These are phyloP conservation scores for Pichia sp. DNA, from an alignment of 1,139 yeast genomes.

Conservation along the genomic window DNA sequence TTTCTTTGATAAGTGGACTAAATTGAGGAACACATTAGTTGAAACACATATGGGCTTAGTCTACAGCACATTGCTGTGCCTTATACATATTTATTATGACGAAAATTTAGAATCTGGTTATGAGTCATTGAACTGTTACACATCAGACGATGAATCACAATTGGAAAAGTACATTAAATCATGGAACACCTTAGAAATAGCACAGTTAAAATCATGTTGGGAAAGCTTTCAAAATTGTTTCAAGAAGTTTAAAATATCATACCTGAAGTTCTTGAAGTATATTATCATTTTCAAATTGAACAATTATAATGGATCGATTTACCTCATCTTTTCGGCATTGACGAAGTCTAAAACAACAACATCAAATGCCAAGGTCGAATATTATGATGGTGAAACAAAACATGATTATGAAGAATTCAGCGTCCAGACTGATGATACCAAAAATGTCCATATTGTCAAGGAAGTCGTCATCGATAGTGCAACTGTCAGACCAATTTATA, in stretches of 20 bases:
- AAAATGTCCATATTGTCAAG: constrained; percentile 21
- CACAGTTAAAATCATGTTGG: constrained; percentile 14
- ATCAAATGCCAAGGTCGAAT: constrained; percentile 15
- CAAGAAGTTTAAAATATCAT: constrained; percentile 19
- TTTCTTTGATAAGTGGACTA: constrained; percentile 25
- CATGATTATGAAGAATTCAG: constrained; percentile 26
- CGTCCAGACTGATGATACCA: constrained; percentile 20
- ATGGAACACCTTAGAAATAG: not conserved
- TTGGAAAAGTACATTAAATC: constrained; percentile 2
- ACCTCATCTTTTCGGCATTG: constrained; percentile 25
- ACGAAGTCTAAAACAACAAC: constrained; percentile 4
- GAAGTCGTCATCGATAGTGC: constrained; percentile 16
- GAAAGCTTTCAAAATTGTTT: constrained; percentile 23
- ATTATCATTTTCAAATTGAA: constrained; percentile 24
- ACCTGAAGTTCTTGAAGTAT: constrained; percentile 21
- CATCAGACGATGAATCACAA: constrained; percentile 9
- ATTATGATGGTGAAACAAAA: constrained; percentile 12
- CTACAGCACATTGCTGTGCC: constrained; percentile 20
- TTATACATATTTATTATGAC: constrained; percentile 25
- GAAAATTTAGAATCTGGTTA: constrained; percentile 16
- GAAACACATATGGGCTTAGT: constrained; percentile 17
- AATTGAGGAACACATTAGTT: constrained; percentile 16
- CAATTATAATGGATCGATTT: constrained; percentile 28
- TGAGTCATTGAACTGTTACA: constrained; percentile 18
- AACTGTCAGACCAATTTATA: constrained; percentile 24